Conservation (phyloP, 2,329 filamentous ascomycete species). For the Colletotrichum acutatum region DNA sequence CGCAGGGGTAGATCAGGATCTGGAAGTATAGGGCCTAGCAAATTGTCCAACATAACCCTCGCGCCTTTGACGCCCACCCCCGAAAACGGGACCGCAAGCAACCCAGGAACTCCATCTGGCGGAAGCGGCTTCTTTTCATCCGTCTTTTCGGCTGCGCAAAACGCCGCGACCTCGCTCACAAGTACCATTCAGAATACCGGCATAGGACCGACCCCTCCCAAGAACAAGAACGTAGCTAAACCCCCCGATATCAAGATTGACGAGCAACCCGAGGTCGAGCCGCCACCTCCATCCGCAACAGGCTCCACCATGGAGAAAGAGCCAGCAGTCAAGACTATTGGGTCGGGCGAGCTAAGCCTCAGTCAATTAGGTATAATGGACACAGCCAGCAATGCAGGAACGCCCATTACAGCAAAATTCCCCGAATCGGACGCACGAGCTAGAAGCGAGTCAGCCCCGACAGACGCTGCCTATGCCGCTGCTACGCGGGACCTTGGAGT, state of each 20-base stretch:
- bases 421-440: conserved; percentile 59
- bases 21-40: conserved; percentile 76
- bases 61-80: conserved; percentile 80
- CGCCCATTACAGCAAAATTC: conserved; percentile 67
- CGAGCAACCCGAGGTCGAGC: conserved; percentile 56
- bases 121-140: conserved; percentile 87
- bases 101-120: conserved; percentile 60
- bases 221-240: conserved; percentile 50
- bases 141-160: conserved; percentile 92
- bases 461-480: conserved; percentile 49
- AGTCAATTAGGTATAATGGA: conserved; percentile 86
- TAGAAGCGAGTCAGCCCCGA: conserved; percentile 70
- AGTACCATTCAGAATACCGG: conserved; percentile 78
- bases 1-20: conserved; percentile 65
- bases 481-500: conserved; percentile 48
- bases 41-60: conserved; percentile 81
- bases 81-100: conserved; percentile 67
- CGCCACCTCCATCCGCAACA: conserved; percentile 41
- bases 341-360: conserved; percentile 87
- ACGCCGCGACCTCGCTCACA: conserved; percentile 81
- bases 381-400: conserved; percentile 62
- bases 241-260: conserved; percentile 46
- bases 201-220: conserved; percentile 55
- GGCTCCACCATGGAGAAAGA: conserved; percentile 63
- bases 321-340: conserved; percentile 87